phyloP scores from a whole-genome alignment of 2,329 filamentous ascomycete species.

The Didymella keratinophila region DNA sequence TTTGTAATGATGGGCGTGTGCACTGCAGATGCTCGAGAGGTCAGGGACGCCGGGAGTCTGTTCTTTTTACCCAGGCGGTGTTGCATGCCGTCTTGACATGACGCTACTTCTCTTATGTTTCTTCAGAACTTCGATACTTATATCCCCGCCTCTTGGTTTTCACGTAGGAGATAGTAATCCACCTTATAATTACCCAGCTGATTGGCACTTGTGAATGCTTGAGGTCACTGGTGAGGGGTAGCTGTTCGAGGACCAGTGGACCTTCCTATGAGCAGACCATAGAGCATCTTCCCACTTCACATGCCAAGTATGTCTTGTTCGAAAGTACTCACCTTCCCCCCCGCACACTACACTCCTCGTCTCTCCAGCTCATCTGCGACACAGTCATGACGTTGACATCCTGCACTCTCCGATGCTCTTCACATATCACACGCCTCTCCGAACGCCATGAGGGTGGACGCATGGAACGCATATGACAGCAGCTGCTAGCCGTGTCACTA shows the following conservation, averaged over 20 bases:
- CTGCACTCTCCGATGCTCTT: not conserved
- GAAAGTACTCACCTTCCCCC: not conserved
- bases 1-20: constrained; percentile 43
- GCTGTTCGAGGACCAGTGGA: not conserved
- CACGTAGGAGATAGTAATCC: constrained; percentile 53
- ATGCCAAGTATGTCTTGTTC: not conserved
- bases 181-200: constrained; percentile 47
- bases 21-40: constrained; percentile 37
- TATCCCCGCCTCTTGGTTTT: constrained; percentile 50
- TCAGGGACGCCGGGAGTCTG: constrained; percentile 36
- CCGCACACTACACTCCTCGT: not conserved
- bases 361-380: not conserved
- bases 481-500: too few relatives aligned
- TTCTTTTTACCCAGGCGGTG: constrained; percentile 43
- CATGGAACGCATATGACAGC: too few relatives aligned
- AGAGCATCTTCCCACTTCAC: not conserved
- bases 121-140: constrained; percentile 53
- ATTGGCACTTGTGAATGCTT: not conserved
- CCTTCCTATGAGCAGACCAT: not conserved
- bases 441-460: not conserved
- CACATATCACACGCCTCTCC: not conserved
- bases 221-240: not conserved
- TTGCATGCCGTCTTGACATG: constrained; percentile 43
- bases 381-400: constrained; percentile 8
- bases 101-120: constrained; percentile 51